Evolutionary conservation across 2,329 filamentous ascomycete genomes (phyloP).

Genomic region (Phyllosticta citribraziliensis): DNA sequence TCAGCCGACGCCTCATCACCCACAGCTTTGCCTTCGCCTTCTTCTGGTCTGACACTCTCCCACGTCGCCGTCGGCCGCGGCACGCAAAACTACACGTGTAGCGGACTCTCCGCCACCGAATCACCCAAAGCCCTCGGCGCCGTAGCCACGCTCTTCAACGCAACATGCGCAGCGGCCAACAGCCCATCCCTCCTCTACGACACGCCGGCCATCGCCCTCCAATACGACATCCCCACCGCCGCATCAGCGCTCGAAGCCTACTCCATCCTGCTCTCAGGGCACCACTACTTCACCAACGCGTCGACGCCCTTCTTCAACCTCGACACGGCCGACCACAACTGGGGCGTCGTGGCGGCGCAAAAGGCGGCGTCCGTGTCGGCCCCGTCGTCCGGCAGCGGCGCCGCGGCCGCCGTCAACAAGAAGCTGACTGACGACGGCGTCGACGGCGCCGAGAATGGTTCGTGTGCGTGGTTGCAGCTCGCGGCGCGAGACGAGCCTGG

Average conservation of each 20-base stretch:
- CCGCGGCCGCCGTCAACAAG: conserved; percentile 26
- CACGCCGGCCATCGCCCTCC: conserved; percentile 58
- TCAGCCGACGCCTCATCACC: conserved; percentile 20
- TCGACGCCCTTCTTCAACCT: conserved; percentile 76
- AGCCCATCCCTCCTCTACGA: conserved; percentile 56
- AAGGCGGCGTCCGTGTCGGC: conserved; percentile 55
- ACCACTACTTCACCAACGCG: conserved; percentile 68
- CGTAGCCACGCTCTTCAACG: conserved; percentile 77
- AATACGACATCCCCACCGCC: conserved; percentile 47
- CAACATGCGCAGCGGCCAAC: conserved; percentile 64
- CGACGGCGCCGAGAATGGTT: conserved; percentile 36
- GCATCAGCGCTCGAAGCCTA: conserved; percentile 41
- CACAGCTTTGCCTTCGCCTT: conserved; percentile 50
- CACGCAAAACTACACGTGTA: conserved; percentile 90
- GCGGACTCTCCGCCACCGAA: conserved; percentile 45
- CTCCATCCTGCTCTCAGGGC: conserved; percentile 56
- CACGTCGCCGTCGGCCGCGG: conserved; percentile 82
- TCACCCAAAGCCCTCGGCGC: conserved; percentile 61
- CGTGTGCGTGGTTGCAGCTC: conserved; percentile 75
- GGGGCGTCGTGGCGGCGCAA: conserved; percentile 53
- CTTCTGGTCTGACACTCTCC: conserved; percentile 52
- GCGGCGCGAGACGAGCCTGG: conserved; percentile 31
- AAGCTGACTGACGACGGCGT: background rate
- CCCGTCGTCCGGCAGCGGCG: conserved; percentile 40
- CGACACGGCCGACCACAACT: conserved; percentile 41